phyloP scores from a whole-genome alignment of 2,329 filamentous ascomycete species.

The Pestalotiopsis sp. region DNA sequence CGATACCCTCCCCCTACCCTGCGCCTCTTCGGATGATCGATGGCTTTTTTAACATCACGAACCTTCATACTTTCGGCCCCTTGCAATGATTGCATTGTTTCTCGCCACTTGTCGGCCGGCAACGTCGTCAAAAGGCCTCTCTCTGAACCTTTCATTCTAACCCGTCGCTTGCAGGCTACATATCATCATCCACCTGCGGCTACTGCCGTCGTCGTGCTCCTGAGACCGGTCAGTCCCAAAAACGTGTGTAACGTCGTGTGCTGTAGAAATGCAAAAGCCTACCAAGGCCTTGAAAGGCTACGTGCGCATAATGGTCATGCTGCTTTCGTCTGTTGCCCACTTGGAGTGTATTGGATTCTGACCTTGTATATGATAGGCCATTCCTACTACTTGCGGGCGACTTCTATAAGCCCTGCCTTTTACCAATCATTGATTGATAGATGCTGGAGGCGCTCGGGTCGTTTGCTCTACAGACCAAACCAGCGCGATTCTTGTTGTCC shows the following conservation, averaged over 20 bases:
- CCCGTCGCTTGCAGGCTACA: slow-evolving; percentile 43
- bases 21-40: background rate
- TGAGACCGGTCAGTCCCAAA: slow-evolving; percentile 49
- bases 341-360: slow-evolving; percentile 13
- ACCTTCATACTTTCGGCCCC: background rate
- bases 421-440: slow-evolving; percentile 74
- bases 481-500: slow-evolving; percentile 83
- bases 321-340: slow-evolving; percentile 18
- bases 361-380: slow-evolving; percentile 51
- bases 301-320: background rate
- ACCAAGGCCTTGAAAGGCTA: background rate
- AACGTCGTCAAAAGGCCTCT: background rate
- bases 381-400: slow-evolving; percentile 69
- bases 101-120: background rate
- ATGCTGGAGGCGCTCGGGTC: slow-evolving; percentile 75
- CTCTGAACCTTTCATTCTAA: slow-evolving; percentile 9
- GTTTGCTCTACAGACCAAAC: slow-evolving; percentile 75
- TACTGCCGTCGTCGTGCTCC: slow-evolving; percentile 47
- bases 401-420: slow-evolving; percentile 60
- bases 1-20: background rate
- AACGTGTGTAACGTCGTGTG: slow-evolving; percentile 37
- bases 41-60: background rate
- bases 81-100: background rate
- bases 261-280: background rate
- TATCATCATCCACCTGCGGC: slow-evolving; percentile 51